These are phyloP conservation scores for Fusarium miscanthi DNA, from an alignment of 2,329 filamentous ascomycete species.

Conservation along the genomic window DNA sequence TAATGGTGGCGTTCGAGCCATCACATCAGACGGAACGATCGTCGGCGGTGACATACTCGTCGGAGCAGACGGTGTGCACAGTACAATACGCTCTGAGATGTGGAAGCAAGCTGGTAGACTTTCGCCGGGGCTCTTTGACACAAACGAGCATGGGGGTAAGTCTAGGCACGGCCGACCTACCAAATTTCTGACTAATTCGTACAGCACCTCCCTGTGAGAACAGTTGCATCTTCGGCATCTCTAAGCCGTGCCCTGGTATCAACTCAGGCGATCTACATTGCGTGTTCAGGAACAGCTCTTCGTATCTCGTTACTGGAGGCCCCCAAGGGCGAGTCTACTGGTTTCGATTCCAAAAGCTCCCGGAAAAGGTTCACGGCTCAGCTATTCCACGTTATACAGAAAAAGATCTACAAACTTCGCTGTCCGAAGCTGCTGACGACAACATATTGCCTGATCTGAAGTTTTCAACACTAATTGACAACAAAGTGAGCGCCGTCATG, in stretches of 20 bases:
- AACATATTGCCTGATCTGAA: background rate
- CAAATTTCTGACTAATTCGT: background rate
- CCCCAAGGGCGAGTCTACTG: background rate
- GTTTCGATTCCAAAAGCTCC: conserved; percentile 3
- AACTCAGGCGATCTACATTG: background rate
- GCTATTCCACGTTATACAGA: background rate
- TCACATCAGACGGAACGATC: background rate
- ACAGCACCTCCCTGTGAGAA: background rate
- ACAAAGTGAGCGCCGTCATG: background rate
- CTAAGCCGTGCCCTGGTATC: background rate
- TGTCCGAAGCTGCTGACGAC: background rate
- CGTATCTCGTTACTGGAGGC: background rate
- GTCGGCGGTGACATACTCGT: background rate
- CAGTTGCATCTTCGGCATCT: background rate
- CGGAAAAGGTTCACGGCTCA: background rate
- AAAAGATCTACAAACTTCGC: background rate
- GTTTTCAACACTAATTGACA: background rate
- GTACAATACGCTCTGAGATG: background rate
- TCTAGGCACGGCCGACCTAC: too few relatives aligned
- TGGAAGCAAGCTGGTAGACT: background rate
- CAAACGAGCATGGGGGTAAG: background rate
- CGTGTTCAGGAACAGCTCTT: background rate
- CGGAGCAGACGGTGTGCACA: background rate
- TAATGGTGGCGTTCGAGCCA: background rate
- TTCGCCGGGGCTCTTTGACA: background rate